These are phyloP conservation scores for Phialophora tarda DNA, from an alignment of 2,329 filamentous ascomycete species.

Conservation along the genomic window DNA sequence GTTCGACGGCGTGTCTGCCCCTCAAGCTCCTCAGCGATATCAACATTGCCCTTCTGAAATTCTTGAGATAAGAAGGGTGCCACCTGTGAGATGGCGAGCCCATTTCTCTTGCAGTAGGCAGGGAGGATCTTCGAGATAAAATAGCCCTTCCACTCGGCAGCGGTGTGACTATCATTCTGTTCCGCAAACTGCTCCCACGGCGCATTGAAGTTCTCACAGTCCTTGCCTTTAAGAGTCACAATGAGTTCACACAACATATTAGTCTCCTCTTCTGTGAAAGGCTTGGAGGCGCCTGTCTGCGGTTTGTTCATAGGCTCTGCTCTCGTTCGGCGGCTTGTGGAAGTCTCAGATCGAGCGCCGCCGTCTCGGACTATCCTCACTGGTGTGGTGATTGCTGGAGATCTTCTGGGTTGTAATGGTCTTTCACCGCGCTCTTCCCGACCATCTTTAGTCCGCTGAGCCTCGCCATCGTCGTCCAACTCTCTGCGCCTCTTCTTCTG, in stretches of 20 bases:
- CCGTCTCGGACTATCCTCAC: neutral
- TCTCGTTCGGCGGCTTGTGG: neutral
- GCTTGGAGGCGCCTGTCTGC: neutral
- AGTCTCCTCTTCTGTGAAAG: constrained; percentile 40
- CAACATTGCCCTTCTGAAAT: neutral
- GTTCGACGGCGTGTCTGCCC: neutral
- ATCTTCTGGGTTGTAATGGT: neutral
- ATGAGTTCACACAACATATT: constrained; percentile 38
- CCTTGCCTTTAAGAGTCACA: constrained; percentile 37
- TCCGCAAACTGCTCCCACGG: constrained; percentile 41
- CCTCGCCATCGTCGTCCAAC: constrained; percentile 19
- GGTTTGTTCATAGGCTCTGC: neutral
- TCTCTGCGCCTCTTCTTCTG: constrained; percentile 20
- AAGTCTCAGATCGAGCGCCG: neutral
- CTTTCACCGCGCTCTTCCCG: neutral
- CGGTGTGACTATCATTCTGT: constrained; percentile 31
- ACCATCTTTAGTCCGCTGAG: neutral
- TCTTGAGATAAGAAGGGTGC: constrained; percentile 24
- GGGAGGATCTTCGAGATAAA: constrained; percentile 36
- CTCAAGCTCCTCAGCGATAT: neutral
- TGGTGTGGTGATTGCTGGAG: neutral
- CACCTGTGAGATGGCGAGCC: constrained; percentile 22
- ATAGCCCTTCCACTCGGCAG: constrained; percentile 35
- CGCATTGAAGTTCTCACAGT: constrained; percentile 31
- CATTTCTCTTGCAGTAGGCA: constrained; percentile 35